Conservation (phyloP, 345 rosid genomes). For the Camelina sativa region DNA sequence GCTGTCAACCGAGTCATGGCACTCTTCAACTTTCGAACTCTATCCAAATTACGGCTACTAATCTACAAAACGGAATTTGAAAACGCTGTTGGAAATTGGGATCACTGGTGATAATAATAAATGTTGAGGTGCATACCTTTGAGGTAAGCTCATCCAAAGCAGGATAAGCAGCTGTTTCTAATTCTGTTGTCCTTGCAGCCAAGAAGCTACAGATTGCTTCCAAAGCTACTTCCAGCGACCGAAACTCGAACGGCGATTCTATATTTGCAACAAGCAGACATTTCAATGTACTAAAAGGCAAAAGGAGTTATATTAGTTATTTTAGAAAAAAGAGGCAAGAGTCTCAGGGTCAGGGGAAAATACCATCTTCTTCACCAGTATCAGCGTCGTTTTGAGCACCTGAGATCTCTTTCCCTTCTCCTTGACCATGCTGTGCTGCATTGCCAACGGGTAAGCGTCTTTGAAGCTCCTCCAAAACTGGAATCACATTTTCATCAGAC, state of each 20-base stretch:
- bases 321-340: neutral
- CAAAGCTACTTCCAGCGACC: conserved; percentile 90
- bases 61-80: conserved; percentile 54
- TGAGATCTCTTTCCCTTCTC: conserved; percentile 53
- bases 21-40: conserved; percentile 96
- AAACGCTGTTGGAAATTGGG: neutral
- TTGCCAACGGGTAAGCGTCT: conserved; percentile 64
- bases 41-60: conserved; percentile 94
- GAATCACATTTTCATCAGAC: conserved; percentile 73
- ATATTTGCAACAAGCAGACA: conserved; percentile 37
- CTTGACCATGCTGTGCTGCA: conserved; percentile 50
- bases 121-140: conserved; percentile 51
- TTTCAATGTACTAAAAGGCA: conserved; percentile 18
- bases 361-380: conserved; percentile 91
- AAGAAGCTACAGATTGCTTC: conserved; percentile 96
- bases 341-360: conserved; percentile 26
- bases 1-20: conserved; percentile 95
- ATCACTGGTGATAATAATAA: conserved; percentile 8
- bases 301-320: neutral
- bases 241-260: conserved; percentile 90
- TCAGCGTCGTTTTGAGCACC: conserved; percentile 66
- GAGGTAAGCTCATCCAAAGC: conserved; percentile 96
- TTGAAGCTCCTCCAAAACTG: conserved; percentile 89
- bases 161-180: conserved; percentile 95
- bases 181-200: conserved; percentile 84